Conservation (phyloP, 2,329 filamentous ascomycete genomes). For the Neofusicoccum ribis region DNA sequence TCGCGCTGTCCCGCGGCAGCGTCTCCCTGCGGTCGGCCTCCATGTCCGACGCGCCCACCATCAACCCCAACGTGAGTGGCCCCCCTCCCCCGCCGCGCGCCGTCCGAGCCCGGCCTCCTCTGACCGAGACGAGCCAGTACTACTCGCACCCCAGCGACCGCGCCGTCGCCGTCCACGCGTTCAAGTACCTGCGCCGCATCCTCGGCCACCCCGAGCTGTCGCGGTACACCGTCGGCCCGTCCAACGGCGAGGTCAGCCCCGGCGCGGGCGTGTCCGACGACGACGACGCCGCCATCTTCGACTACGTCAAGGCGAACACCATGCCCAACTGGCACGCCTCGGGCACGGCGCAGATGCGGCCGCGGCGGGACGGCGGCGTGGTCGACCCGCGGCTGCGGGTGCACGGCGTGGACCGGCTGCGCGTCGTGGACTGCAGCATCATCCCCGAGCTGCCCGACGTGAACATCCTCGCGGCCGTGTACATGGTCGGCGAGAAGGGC, state of each 20-base stretch:
- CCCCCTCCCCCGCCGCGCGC: neutral
- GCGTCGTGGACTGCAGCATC: conserved; percentile 1
- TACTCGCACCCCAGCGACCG: conserved; percentile 23
- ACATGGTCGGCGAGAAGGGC: conserved; percentile 12
- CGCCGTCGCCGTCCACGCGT: conserved; percentile 26
- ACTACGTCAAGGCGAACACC: conserved; percentile 25
- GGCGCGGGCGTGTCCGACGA: conserved; percentile 25
- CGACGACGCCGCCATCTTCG: conserved; percentile 27
- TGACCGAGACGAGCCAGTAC: conserved; percentile 14
- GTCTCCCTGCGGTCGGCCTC: too few species aligned
- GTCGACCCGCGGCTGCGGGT: too few species aligned
- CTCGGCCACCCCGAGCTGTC: conserved; percentile 24
- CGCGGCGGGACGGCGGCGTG: too few species aligned
- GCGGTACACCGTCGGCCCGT: conserved; percentile 23
- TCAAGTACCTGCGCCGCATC: conserved; percentile 28
- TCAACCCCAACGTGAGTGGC: neutral
- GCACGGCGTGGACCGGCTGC: neutral
- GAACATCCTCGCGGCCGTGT: conserved; percentile 5
- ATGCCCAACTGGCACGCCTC: conserved; percentile 32
- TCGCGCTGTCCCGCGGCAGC: too few species aligned
- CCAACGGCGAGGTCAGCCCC: conserved; percentile 26
- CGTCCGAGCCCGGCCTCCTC: too few species aligned
- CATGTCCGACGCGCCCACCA: too few species aligned
- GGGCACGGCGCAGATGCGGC: too few species aligned
- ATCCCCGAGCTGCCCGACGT: conserved; percentile 6